These are phyloP conservation scores for Hura crepitans DNA, from an alignment of 441 rosid species.

Conservation along the genomic window DNA sequence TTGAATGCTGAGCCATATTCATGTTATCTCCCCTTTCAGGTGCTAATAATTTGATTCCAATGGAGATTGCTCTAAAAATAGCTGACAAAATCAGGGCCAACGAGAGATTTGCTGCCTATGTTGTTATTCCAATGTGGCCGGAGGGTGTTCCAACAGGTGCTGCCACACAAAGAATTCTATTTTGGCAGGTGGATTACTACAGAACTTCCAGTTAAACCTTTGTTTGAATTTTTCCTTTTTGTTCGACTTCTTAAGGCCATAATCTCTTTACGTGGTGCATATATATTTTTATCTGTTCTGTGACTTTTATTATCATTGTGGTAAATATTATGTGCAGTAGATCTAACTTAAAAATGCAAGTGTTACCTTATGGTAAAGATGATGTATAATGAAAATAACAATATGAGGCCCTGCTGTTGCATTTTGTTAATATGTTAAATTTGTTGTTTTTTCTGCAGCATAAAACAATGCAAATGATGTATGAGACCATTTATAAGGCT, in stretches of 20 bases:
- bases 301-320: not conserved
- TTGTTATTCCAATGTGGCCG: conserved; percentile 97
- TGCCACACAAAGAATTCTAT: conserved; percentile 86
- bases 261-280: not conserved
- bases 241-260: not conserved
- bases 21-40: conserved; percentile 41
- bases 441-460: conserved; percentile 43
- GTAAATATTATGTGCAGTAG: not conserved
- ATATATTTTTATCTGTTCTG: not conserved
- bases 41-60: conserved; percentile 92
- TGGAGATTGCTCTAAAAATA: conserved; percentile 95
- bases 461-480: conserved; percentile 99
- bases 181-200: conserved; percentile 73
- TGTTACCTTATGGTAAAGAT: not conserved
- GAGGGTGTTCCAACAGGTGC: conserved; percentile 89
- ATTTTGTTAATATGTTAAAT: conserved; percentile 16
- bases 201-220: conserved; percentile 7
- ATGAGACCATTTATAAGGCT: conserved; percentile 79
- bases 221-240: not conserved
- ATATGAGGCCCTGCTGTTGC: not conserved
- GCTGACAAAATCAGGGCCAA: conserved; percentile 82
- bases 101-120: conserved; percentile 92
- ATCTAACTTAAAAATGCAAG: not conserved
- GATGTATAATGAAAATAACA: not conserved
- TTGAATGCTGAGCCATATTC: conserved; percentile 4